Evolutionary conservation across 2,329 filamentous ascomycete species (phyloP).

Genomic region (Trichoderma sp.): DNA sequence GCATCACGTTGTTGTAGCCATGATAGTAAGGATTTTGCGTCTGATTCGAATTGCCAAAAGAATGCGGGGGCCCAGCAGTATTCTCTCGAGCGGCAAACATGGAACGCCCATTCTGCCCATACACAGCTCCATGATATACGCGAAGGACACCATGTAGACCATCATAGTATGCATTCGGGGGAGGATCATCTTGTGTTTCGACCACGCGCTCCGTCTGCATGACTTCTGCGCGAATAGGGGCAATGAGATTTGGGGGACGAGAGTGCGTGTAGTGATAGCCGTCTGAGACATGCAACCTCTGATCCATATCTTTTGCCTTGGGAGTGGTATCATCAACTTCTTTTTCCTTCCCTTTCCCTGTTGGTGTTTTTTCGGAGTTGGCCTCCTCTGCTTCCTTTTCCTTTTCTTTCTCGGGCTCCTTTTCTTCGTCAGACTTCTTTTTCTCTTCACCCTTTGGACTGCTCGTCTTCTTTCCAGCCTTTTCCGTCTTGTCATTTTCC

Average conservation of each 20-base stretch:
- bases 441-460: not conserved
- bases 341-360: not conserved
- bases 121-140: conserved; percentile 56
- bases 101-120: conserved; percentile 44
- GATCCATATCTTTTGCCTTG: not conserved
- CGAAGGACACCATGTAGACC: conserved; percentile 50
- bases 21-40: conserved; percentile 42
- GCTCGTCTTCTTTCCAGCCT: not conserved
- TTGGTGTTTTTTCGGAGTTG: not conserved
- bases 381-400: not conserved
- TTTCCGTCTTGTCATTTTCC: not conserved
- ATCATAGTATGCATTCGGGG: conserved; percentile 60
- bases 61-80: conserved; percentile 33
- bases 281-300: conserved; percentile 25
- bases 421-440: not conserved
- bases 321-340: not conserved
- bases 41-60: conserved; percentile 44
- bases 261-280: conserved; percentile 31
- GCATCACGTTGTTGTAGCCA: conserved; percentile 34
- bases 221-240: conserved; percentile 47
- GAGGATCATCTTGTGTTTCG: conserved; percentile 50
- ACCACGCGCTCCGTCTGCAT: conserved; percentile 56
- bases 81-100: conserved; percentile 48
- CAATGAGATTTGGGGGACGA: conserved; percentile 44
- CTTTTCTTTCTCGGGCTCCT: not conserved